Conservation (phyloP, 768 basidiomycete genomes). For the Rhizopogon sp. region DNA sequence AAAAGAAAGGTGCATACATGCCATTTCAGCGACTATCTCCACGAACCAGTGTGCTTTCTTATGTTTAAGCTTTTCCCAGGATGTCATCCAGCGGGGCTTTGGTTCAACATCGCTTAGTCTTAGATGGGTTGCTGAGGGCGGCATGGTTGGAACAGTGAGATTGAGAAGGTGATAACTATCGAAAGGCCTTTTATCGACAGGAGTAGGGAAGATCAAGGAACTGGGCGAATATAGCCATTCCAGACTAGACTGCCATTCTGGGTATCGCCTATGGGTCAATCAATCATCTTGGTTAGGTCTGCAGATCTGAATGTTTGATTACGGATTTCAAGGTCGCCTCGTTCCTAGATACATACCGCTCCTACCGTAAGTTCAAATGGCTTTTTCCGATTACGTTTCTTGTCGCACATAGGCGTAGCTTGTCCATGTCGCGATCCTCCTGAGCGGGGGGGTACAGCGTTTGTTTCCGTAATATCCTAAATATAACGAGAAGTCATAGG, state of each 20-base stretch:
- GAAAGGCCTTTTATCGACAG: background rate
- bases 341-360: background rate
- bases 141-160: conserved; percentile 11
- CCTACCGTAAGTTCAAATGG: no score
- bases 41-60: conserved; percentile 45
- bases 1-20: conserved; percentile 18
- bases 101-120: conserved; percentile 32
- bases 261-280: background rate
- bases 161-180: background rate
- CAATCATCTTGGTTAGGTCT: background rate
- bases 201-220: background rate
- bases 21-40: conserved; percentile 60
- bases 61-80: conserved; percentile 49
- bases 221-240: background rate
- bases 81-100: conserved; percentile 33
- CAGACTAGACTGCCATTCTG: background rate
- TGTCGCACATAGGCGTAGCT: no score
- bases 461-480: no score
- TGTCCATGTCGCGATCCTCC: background rate
- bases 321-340: background rate
- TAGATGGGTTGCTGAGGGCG: conserved; percentile 29
- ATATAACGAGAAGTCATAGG: no score
- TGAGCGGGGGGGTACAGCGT: background rate
- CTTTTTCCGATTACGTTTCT: no score
- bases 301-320: background rate